phyloP scores from a whole-genome alignment of 1,284 basidiomycete species.

The Puccinia hordei region DNA sequence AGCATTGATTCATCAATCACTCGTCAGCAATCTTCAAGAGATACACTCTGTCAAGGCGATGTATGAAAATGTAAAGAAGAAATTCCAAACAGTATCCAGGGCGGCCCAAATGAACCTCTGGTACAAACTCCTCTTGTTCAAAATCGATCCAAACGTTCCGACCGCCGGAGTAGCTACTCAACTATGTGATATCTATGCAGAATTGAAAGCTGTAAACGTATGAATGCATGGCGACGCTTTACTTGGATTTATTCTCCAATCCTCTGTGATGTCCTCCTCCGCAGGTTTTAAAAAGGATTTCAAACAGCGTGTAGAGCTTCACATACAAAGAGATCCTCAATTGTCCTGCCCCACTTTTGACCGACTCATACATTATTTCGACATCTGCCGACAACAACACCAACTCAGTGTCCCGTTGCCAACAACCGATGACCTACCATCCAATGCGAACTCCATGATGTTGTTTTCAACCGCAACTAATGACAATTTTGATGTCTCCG shows the following conservation, averaged over 20 bases:
- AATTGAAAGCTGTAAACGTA: too few relatives aligned
- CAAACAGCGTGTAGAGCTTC: not conserved
- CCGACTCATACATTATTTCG: not conserved
- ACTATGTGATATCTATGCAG: too few relatives aligned
- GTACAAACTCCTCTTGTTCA: not conserved
- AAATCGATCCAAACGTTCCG: too few relatives aligned
- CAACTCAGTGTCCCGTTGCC: not conserved
- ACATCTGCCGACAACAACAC: constrained; percentile 6
- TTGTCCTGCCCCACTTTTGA: not conserved
- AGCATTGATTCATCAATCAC: not conserved
- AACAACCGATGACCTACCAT: too few relatives aligned
- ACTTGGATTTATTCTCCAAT: not conserved
- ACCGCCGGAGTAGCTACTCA: too few relatives aligned
- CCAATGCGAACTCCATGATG: too few relatives aligned
- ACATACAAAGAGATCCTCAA: not conserved
- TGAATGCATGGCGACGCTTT: not conserved
- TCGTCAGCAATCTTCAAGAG: too few relatives aligned
- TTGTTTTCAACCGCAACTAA: too few relatives aligned
- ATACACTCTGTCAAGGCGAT: too few relatives aligned
- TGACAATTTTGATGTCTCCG: too few relatives aligned
- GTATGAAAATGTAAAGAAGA: not conserved
- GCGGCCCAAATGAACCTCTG: constrained; percentile 18
- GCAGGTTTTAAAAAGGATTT: too few relatives aligned
- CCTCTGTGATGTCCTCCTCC: not conserved
- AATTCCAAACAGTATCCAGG: not conserved